Conservation (phyloP, 176 grass and related monocot genomes). For the Triticum urartu region DNA sequence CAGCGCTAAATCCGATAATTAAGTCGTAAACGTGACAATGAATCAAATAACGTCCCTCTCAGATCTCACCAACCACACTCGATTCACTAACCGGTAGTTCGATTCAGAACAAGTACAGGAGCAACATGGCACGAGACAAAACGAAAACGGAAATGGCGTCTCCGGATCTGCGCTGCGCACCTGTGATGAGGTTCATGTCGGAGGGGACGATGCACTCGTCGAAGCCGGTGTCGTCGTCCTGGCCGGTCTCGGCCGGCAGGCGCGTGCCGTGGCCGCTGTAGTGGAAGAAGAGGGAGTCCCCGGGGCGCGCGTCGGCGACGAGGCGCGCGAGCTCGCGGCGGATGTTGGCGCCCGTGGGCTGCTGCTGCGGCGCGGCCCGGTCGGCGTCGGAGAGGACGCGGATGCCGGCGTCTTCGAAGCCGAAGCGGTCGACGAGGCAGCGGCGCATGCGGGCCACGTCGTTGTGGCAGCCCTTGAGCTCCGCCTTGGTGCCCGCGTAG, state of each 20-base stretch:
- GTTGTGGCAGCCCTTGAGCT: constrained; percentile 83
- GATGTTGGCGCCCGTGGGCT: constrained; percentile 53
- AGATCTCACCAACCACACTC: neutral
- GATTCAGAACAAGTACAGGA: neutral
- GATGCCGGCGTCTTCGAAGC: constrained; percentile 48
- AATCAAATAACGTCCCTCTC: neutral
- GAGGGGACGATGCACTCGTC: constrained; percentile 95
- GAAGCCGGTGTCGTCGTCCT: constrained; percentile 84
- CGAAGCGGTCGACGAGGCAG: constrained; percentile 60
- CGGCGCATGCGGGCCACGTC: constrained; percentile 73
- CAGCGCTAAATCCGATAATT: no score
- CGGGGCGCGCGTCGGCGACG: constrained; percentile 45
- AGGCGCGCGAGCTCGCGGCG: constrained; percentile 54
- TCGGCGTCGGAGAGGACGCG: constrained; percentile 66
- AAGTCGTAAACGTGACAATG: neutral
- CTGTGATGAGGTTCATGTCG: constrained; percentile 89
- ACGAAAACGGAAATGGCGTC: neutral
- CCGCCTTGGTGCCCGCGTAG: constrained; percentile 72
- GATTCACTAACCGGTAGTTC: neutral
- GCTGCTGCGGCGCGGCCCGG: constrained; percentile 6
- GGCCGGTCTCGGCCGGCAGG: constrained; percentile 78
- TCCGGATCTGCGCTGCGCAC: constrained; percentile 2
- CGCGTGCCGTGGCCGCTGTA: constrained; percentile 83
- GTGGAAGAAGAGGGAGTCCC: constrained; percentile 87
- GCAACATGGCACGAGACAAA: neutral